Base-by-base conservation (phyloP, 1,284 basidiomycete species). In the Tylopilus orsonianus region DNA sequence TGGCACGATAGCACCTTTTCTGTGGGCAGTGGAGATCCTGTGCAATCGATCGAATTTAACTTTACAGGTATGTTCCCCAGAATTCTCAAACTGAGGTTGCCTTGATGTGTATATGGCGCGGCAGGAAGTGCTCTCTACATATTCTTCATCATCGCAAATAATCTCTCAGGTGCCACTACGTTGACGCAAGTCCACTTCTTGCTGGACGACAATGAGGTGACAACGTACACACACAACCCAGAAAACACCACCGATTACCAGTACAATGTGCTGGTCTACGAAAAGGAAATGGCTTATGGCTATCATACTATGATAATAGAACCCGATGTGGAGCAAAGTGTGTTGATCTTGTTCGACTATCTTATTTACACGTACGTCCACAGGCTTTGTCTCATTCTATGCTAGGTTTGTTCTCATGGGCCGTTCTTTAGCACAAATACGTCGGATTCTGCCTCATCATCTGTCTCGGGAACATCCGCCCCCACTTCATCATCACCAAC, bases 51-150 rank as follows among this genome's bases (percentile, higher is more conserved):
- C 18, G n/a, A 53, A 8, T 43, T 61, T 23, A 46, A 43, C 7
- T 59, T 59, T 3, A 47, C 34, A 33, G 59, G 57, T 48, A 19
- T 1, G 46, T 29, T 9, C 6, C 8, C 14, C 12, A 5, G 4
- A 32, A n/a, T 3, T 26, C 14, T 7, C 7, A 23, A 5, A 12
- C 13, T 14, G 2, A 9, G 13, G 4, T 19, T 26, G 2, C 5
- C 10, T 30, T 27, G 38, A 50, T 12, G 22, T 1, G 5, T 2
- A 8, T n/a, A 29, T 14, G 2, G 1, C 10, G 23, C 13, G 8
- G 3, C 42, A 59, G 58, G 59, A 16, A 57, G 29, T 18, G 56
- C 36, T 2, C 0, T 61, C 12, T 58, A 61, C 5, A 54, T 61
- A 26, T 59, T 59, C 33, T 59, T 59, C 26, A 57, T 57, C 36